These are phyloP conservation scores for Cryptococcus jaspeensis DNA, from an alignment of 1,284 basidiomycete species.

Conservation along the genomic window DNA sequence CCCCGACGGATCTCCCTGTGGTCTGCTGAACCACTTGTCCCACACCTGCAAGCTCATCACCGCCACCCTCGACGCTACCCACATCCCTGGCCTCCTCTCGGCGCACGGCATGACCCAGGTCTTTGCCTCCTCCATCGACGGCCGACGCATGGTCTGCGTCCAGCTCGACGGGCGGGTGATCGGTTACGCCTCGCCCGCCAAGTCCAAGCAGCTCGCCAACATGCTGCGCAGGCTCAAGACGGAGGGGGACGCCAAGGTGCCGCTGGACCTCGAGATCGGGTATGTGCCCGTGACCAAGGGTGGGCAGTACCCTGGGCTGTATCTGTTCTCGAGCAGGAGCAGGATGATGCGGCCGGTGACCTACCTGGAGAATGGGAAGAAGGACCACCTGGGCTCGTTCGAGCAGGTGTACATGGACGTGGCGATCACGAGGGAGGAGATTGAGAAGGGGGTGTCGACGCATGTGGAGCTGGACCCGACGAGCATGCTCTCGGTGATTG, in stretches of 20 bases:
- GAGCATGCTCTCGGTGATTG: slow-evolving; percentile 80
- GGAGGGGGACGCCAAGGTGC: slow-evolving; percentile 75
- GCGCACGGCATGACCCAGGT: slow-evolving; percentile 93
- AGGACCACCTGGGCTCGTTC: slow-evolving; percentile 92
- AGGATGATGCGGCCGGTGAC: slow-evolving; percentile 99
- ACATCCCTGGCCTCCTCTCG: slow-evolving; percentile 78
- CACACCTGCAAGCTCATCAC: slow-evolving; percentile 92
- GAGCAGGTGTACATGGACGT: slow-evolving; percentile 99
- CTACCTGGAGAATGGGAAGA: slow-evolving; percentile 77
- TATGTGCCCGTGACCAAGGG: slow-evolving; percentile 84
- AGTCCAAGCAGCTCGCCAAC: slow-evolving; percentile 77
- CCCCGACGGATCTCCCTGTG: slow-evolving; percentile 96
- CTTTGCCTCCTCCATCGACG: slow-evolving; percentile 73
- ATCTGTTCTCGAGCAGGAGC: slow-evolving; percentile 81
- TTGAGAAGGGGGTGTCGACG: slow-evolving; percentile 75
- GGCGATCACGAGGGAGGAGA: slow-evolving; percentile 85
- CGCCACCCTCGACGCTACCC: slow-evolving; percentile 67
- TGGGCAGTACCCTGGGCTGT: slow-evolving; percentile 96
- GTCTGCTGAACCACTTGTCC: slow-evolving; percentile 94
- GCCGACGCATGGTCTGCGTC: slow-evolving; percentile 76
- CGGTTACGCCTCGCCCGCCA: slow-evolving; percentile 82
- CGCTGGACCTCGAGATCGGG: slow-evolving; percentile 93
- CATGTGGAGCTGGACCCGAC: slow-evolving; percentile 95
- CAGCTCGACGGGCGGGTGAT: slow-evolving; percentile 94
- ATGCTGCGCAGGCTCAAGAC: slow-evolving; percentile 95